Evolutionary conservation across 768 basidiomycete species (phyloP).

Genomic region (Pleurotus pulmonarius): DNA sequence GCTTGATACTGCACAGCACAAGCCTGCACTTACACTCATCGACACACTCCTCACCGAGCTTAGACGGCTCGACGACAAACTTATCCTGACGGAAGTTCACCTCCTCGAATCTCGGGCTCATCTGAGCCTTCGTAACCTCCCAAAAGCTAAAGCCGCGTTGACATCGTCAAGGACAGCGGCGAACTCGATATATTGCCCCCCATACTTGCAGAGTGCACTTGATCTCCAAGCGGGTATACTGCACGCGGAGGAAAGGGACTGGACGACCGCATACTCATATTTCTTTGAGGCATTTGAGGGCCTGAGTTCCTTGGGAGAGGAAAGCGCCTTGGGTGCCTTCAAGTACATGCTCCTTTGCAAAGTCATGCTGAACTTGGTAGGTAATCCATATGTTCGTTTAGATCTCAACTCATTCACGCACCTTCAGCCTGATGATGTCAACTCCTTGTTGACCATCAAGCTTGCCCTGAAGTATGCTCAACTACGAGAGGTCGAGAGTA

Average conservation of each 20-base stretch:
- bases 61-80: conserved; percentile 93
- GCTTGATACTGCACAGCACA: conserved; percentile 73
- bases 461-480: conserved; percentile 86
- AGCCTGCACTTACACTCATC: conserved; percentile 76
- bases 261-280: conserved; percentile 95
- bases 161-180: conserved; percentile 78
- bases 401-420: not conserved
- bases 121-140: conserved; percentile 82
- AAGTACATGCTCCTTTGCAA: conserved; percentile 99
- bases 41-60: conserved; percentile 89
- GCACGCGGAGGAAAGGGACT: conserved; percentile 97
- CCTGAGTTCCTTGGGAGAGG: conserved; percentile 42
- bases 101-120: conserved; percentile 91
- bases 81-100: conserved; percentile 96
- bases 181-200: conserved; percentile 72
- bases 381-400: conserved; percentile 20
- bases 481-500: conserved; percentile 86
- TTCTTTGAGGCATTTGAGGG: conserved; percentile 98
- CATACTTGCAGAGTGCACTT: conserved; percentile 38
- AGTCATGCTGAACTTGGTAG: conserved; percentile 92
- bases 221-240: conserved; percentile 67
- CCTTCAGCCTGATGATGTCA: conserved; percentile 89
- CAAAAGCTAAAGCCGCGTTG: conserved; percentile 84
- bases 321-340: conserved; percentile 74
- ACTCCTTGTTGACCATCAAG: conserved; percentile 81